phyloP scores from a whole-genome alignment of 768 basidiomycete species.

The Lactarius deliciosus region DNA sequence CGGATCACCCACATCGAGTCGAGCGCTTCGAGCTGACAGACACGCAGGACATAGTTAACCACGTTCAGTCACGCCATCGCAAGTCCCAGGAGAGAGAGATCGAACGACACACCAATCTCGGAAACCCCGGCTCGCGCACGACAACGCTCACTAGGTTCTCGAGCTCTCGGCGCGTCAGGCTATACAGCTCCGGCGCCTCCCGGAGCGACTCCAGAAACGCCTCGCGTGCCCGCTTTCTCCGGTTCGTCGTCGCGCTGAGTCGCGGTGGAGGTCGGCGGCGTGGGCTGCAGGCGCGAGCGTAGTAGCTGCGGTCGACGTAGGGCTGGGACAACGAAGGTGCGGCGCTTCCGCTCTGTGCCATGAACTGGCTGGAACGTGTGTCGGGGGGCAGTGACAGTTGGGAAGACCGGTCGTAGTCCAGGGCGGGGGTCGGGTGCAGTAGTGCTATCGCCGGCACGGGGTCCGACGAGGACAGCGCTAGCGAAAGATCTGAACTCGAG shows the following conservation, averaged over 20 bases:
- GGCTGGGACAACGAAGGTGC: conserved; percentile 21
- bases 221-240: conserved; percentile 19
- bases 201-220: conserved; percentile 43
- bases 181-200: conserved; percentile 51
- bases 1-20: conserved; percentile 49
- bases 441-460: neutral
- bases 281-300: conserved; percentile 15
- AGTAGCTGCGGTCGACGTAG: conserved; percentile 5
- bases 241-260: conserved; percentile 13
- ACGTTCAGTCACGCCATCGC: neutral
- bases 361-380: conserved; percentile 6
- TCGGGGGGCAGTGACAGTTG: conserved; percentile 3
- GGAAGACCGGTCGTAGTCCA: neutral
- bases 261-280: conserved; percentile 13
- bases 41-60: neutral
- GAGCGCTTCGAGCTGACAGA: conserved; percentile 46
- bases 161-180: conserved; percentile 50
- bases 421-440: neutral
- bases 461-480: conserved; percentile 12
- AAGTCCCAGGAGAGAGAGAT: too few relatives aligned
- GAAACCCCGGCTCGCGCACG: conserved; percentile 74
- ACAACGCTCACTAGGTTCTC: conserved; percentile 60
- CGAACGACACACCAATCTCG: conserved; percentile 55
- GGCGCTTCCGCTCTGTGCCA: neutral
- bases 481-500: conserved; percentile 20